Percentiles rank a stretch among this genome's conserved stretches.
Conservation (phyloP, 2,329 filamentous ascomycete species). For the Tolypocladium tundrense region DNA sequence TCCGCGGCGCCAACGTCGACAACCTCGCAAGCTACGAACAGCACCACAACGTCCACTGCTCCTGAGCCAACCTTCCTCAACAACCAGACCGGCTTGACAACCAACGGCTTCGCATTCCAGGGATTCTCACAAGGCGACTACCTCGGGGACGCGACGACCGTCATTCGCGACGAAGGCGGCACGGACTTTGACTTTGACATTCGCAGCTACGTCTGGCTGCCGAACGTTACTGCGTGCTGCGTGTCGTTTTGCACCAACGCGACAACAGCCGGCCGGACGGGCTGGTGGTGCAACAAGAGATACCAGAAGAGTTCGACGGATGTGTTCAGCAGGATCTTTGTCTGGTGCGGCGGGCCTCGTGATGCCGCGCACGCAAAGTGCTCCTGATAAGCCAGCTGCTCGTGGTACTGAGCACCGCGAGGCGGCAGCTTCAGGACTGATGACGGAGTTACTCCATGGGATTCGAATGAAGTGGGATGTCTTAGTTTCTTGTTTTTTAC, state of each 20-base stretch:
- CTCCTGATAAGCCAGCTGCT: not conserved
- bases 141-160: slow-evolving; percentile 10
- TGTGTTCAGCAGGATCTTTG: slow-evolving; percentile 12
- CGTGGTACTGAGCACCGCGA: too few relatives aligned
- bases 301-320: slow-evolving; percentile 6
- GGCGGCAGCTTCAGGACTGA: too few relatives aligned
- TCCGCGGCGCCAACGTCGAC: not conserved
- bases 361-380: slow-evolving; percentile 1
- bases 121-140: slow-evolving; percentile 15
- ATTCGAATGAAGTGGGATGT: too few relatives aligned
- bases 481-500: too few relatives aligned
- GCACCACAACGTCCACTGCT: not conserved
- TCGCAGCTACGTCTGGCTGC: slow-evolving; percentile 12
- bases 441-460: too few relatives aligned
- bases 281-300: slow-evolving; percentile 15
- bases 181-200: slow-evolving; percentile 10
- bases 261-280: slow-evolving; percentile 8
- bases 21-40: not conserved
- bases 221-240: slow-evolving; percentile 12
- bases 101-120: slow-evolving; percentile 18
- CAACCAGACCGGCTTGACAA: slow-evolving; percentile 9
- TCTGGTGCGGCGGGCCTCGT: slow-evolving; percentile 14
- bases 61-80: slow-evolving; percentile 10
- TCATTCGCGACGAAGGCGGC: slow-evolving; percentile 14
- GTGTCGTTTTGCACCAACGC: slow-evolving; percentile 13